Evolutionary conservation across 208 protist species (phyloP).

Genomic region (Acanthamoeba culbertsoni): DNA sequence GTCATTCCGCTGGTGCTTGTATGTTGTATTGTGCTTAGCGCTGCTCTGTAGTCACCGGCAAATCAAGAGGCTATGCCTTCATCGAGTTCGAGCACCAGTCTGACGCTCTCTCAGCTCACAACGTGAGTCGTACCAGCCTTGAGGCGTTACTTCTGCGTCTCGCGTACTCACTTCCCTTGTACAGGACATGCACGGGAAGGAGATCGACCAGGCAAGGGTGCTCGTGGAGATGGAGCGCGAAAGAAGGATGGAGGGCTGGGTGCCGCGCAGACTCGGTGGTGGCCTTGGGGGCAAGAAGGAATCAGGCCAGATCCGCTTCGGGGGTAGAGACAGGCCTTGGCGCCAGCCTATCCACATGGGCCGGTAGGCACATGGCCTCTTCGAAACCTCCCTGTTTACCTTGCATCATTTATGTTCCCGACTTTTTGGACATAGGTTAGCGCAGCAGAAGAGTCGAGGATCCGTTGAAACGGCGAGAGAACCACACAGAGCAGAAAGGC

Average conservation of each 20-base stretch:
- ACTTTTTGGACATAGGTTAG: background rate
- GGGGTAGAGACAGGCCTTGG: constrained; percentile 67
- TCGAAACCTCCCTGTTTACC: background rate
- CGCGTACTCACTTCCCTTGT: background rate
- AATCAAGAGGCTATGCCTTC: constrained; percentile 67
- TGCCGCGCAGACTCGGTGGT: constrained; percentile 65
- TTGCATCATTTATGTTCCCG: background rate
- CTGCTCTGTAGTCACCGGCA: constrained; percentile 71
- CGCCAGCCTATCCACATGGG: background rate
- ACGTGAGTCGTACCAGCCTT: too few species aligned
- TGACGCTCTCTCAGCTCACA: background rate
- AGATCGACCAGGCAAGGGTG: constrained; percentile 42
- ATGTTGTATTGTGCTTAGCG: too few species aligned
- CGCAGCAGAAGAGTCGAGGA: background rate
- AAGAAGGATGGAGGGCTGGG: constrained; percentile 57
- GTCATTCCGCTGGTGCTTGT: too few species aligned
- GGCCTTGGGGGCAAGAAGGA: constrained; percentile 69
- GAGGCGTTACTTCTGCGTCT: too few species aligned
- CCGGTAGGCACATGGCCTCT: background rate
- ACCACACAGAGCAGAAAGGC: background rate
- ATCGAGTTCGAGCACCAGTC: constrained; percentile 62
- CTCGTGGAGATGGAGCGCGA: constrained; percentile 65
- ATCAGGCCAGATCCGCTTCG: constrained; percentile 71
- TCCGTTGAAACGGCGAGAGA: background rate
- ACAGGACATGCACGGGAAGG: constrained; percentile 13